Evolutionary conservation across 192 early-diverging fungal genomes (phyloP).

Genomic region (Backusella macrospora): DNA sequence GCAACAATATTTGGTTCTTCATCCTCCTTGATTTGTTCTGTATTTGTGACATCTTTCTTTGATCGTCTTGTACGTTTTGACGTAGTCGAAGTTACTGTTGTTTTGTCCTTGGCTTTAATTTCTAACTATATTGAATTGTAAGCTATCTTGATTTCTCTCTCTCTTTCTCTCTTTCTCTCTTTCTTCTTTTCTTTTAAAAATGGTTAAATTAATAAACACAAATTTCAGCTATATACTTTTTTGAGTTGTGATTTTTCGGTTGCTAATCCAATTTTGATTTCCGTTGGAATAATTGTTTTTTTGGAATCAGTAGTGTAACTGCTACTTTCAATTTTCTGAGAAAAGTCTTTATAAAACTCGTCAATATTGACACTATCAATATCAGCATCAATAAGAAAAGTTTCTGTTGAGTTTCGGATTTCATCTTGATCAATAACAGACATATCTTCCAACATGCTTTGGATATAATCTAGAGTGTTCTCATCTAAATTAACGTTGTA

Average conservation of each 20-base stretch:
- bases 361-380: conserved; percentile 48
- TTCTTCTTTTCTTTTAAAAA: neutral
- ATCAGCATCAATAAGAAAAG: conserved; percentile 56
- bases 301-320: conserved; percentile 10
- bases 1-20: conserved; percentile 59
- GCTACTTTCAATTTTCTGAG: neutral
- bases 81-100: conserved; percentile 17
- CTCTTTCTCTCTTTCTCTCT: too few relatives aligned
- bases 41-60: conserved; percentile 33
- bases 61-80: neutral
- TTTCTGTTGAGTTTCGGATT: conserved; percentile 55
- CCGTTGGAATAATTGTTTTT: neutral
- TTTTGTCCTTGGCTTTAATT: neutral
- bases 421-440: conserved; percentile 21
- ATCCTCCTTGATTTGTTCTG: conserved; percentile 29
- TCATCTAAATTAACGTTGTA: conserved; percentile 46
- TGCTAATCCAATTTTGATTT: neutral
- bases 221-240: conserved; percentile 3
- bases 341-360: conserved; percentile 38
- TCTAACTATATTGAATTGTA: neutral
- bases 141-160: neutral
- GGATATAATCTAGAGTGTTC: conserved; percentile 53
- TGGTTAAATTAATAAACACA: too few relatives aligned
- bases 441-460: conserved; percentile 44
- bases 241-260: neutral